phyloP scores from a whole-genome alignment of 495 filamentous ascomycete species.

The Pseudomonodictys pantanalensis region DNA sequence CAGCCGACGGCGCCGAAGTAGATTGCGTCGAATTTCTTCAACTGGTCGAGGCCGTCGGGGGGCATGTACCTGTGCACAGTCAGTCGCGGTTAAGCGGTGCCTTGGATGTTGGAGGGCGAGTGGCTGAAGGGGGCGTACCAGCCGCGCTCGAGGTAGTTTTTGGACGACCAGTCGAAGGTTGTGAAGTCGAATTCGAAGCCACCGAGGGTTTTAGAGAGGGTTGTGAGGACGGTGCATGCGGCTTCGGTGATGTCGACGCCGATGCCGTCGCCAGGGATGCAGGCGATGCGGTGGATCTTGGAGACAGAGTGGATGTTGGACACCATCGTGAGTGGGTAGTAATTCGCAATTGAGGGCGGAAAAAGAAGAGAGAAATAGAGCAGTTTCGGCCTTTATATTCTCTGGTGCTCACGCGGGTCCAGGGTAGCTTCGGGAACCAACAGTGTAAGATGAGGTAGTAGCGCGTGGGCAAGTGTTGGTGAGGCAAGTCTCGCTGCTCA shows the following conservation, averaged over 20 bases:
- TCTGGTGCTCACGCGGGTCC: no score
- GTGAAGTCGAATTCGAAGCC: slow-evolving; percentile 40
- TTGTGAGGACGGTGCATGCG: slow-evolving; percentile 38
- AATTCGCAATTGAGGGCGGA: no score
- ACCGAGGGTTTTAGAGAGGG: slow-evolving; percentile 34
- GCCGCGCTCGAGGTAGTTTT: slow-evolving; percentile 38
- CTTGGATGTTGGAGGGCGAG: no score
- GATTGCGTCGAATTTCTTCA: slow-evolving; percentile 43
- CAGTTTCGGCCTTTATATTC: background rate
- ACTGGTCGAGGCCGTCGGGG: slow-evolving; percentile 37
- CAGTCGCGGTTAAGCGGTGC: no score
- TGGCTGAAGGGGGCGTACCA: no score
- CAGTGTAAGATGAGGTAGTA: no score
- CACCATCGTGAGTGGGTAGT: slow-evolving; percentile 7
- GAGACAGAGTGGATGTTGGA: slow-evolving; percentile 10
- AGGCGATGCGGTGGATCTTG: slow-evolving; percentile 41
- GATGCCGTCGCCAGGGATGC: slow-evolving; percentile 46
- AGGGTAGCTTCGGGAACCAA: no score
- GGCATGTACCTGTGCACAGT: no score
- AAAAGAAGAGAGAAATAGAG: background rate
- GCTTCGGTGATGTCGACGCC: slow-evolving; percentile 44
- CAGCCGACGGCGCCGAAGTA: slow-evolving; percentile 45
- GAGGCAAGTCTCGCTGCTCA: no score
- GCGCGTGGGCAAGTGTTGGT: no score
- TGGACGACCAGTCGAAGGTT: slow-evolving; percentile 42